Conservation (phyloP, 1,139 yeast genomes). For the Pichia sp. region DNA sequence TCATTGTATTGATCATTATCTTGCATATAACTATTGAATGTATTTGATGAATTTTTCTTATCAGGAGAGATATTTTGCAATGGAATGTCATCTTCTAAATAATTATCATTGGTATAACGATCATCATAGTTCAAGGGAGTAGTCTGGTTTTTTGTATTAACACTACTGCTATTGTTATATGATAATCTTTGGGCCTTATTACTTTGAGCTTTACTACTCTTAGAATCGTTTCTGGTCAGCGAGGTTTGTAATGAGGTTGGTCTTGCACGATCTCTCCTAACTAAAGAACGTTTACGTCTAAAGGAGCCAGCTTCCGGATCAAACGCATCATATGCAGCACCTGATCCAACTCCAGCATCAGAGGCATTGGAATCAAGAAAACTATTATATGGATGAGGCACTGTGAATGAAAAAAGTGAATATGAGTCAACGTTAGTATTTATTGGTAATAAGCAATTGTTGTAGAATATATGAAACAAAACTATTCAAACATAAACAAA, state of each 20-base stretch:
- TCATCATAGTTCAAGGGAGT: neutral
- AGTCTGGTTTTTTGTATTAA: neutral
- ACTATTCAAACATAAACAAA: no score
- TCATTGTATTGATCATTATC: neutral
- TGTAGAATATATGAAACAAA: neutral
- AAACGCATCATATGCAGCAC: conserved; percentile 4
- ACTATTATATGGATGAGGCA: conserved; percentile 12
- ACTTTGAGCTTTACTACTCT: neutral
- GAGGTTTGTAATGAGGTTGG: conserved; percentile 12
- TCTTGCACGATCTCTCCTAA: conserved; percentile 43
- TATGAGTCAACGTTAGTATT: conserved; percentile 1
- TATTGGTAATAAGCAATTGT: neutral
- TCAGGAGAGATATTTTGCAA: conserved; percentile 3
- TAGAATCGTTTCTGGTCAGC: conserved; percentile 3
- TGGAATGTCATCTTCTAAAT: conserved; percentile 6
- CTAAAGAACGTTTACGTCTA: conserved; percentile 42
- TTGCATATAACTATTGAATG: no score
- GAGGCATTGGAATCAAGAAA: conserved; percentile 1
- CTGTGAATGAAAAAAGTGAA: neutral
- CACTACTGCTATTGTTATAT: neutral
- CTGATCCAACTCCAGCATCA: neutral
- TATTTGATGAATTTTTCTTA: neutral
- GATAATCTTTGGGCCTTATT: conserved; percentile 7
- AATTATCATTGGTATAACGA: neutral
- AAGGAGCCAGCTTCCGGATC: conserved; percentile 45